phyloP scores from a whole-genome alignment of 2,329 filamentous ascomycete species.

The Leptodontidium sp. region DNA sequence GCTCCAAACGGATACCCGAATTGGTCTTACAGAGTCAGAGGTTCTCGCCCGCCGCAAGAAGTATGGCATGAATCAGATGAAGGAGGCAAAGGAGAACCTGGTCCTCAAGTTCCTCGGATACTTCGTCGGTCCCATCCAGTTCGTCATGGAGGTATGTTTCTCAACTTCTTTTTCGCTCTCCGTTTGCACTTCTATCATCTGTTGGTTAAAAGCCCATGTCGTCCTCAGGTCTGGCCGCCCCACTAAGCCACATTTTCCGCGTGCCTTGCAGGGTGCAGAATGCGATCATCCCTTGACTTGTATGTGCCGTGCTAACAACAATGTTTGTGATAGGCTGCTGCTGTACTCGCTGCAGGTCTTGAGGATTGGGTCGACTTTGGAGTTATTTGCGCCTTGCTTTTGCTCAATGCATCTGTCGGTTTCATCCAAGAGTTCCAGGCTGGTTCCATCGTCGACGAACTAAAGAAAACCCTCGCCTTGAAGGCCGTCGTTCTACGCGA shows the following conservation, averaged over 20 bases:
- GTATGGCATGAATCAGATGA: conserved; percentile 88
- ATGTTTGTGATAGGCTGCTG: conserved; percentile 58
- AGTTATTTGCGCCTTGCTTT: conserved; percentile 83
- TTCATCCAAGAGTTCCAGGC: conserved; percentile 92
- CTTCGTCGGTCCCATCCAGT: conserved; percentile 90
- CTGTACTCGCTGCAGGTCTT: conserved; percentile 82
- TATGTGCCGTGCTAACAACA: conserved; percentile 30
- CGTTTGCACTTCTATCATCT: conserved; percentile 28
- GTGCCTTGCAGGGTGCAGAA: not conserved
- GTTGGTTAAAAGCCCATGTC: not conserved
- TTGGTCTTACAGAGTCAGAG: conserved; percentile 77
- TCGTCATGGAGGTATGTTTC: conserved; percentile 84
- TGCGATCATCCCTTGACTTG: not conserved
- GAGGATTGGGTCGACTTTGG: conserved; percentile 93
- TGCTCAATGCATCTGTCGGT: conserved; percentile 86
- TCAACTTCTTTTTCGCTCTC: conserved; percentile 22
- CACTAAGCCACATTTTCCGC: conserved; percentile 4
- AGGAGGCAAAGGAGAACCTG: conserved; percentile 87
- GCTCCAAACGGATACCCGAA: conserved; percentile 77
- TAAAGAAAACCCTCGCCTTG: conserved; percentile 89
- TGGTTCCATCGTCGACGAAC: conserved; percentile 86
- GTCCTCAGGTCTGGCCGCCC: not conserved
- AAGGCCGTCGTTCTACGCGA: conserved; percentile 90
- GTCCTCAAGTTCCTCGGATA: conserved; percentile 83
- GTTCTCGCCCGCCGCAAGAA: conserved; percentile 71